Evolutionary conservation across 306 rosid genomes (phyloP).

Genomic region (Parietaria judaica): DNA sequence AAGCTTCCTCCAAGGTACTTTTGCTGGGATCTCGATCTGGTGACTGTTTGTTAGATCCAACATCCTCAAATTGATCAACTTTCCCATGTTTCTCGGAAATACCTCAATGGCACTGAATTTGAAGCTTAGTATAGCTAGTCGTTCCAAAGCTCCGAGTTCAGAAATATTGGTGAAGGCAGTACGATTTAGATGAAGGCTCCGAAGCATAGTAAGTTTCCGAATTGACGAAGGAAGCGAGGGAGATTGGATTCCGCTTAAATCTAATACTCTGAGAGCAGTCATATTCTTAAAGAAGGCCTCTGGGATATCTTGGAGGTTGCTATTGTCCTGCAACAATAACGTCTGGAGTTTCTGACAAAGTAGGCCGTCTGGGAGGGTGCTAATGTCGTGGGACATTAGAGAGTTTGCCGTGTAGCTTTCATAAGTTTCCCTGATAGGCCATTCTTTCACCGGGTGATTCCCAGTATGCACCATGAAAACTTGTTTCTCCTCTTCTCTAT

Average conservation of each 20-base stretch:
- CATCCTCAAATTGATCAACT: conserved; percentile 3
- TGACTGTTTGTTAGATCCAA: not conserved
- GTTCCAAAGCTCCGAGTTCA: conserved; percentile 1
- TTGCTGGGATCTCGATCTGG: not conserved
- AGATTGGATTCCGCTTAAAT: not conserved
- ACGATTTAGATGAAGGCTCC: conserved; percentile 3
- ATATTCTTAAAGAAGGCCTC: not conserved
- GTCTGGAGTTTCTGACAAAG: conserved; percentile 13
- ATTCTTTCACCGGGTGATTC: not conserved
- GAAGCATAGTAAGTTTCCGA: not conserved
- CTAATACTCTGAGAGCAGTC: not conserved
- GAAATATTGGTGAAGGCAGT: not conserved
- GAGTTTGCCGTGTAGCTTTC: conserved; percentile 9
- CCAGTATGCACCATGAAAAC: conserved; percentile 6
- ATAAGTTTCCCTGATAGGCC: not conserved
- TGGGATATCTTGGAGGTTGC: not conserved
- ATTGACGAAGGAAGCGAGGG: not conserved
- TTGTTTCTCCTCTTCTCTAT: not conserved
- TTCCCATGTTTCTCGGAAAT: not conserved
- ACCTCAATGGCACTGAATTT: not conserved
- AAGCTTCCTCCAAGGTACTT: not conserved
- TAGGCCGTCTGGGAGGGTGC: not conserved
- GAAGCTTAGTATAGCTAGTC: conserved; percentile 15
- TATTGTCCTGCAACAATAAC: not conserved
- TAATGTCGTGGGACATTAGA: not conserved